Conservation (phyloP, 2,329 filamentous ascomycete genomes). For the Clonostachys solani region DNA sequence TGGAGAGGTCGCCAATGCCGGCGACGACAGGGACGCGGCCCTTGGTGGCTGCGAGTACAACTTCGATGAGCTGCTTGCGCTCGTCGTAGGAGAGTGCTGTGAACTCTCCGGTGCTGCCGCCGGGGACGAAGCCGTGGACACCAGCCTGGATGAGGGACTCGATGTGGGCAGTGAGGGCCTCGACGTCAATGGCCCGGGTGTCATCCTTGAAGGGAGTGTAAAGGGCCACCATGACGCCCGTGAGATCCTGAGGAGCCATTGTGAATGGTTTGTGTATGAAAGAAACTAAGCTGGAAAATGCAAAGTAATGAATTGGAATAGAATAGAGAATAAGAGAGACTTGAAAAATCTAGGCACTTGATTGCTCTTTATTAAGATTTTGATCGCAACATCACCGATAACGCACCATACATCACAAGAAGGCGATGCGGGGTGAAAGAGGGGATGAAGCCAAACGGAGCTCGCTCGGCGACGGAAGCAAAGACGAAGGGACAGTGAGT, state of each 20-base stretch:
- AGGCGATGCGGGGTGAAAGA: too few species aligned
- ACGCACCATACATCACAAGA: too few species aligned
- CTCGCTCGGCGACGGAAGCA: too few species aligned
- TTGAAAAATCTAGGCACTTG: too few species aligned
- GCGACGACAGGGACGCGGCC: constrained; percentile 30
- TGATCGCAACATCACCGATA: too few species aligned
- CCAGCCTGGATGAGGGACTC: constrained; percentile 32
- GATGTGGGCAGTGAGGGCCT: constrained; percentile 24
- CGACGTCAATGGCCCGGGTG: constrained; percentile 24
- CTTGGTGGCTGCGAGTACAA: constrained; percentile 16
- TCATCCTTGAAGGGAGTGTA: constrained; percentile 38
- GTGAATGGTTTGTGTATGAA: constrained; percentile 7
- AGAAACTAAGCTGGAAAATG: constrained; percentile 11
- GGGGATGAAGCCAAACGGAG: too few species aligned
- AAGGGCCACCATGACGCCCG: constrained; percentile 37
- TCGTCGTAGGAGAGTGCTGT: constrained; percentile 32
- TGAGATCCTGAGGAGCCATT: constrained; percentile 7
- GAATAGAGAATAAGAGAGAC: too few species aligned
- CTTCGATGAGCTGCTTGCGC: constrained; percentile 33
- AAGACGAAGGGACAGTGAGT: too few species aligned
- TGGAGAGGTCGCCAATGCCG: constrained; percentile 34
- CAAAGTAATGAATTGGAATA: too few species aligned
- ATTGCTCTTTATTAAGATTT: too few species aligned
- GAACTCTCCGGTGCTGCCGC: constrained; percentile 40
- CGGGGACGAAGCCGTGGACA: constrained; percentile 39